phyloP scores from a whole-genome alignment of 2,329 filamentous ascomycete species.

The Calonectria montana region DNA sequence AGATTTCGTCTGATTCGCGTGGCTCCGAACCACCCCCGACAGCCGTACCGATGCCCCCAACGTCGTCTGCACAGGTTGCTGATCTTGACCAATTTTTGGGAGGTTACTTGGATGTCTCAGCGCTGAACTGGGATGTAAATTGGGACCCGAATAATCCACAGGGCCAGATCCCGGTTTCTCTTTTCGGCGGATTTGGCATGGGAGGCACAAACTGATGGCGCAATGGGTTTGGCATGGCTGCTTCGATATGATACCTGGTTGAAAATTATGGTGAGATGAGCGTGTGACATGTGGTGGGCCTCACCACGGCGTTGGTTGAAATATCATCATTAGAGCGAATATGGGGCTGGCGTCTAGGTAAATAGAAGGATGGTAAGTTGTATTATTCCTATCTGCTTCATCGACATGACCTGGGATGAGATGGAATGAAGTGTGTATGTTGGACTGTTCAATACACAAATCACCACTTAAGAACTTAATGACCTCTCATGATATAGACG shows the following conservation, averaged over 20 bases:
- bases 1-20: constrained; percentile 51
- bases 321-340: constrained; percentile 32
- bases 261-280: constrained; percentile 13
- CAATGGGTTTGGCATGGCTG: constrained; percentile 15
- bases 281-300: constrained; percentile 26
- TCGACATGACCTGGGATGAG: constrained; percentile 10
- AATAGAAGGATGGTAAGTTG: constrained; percentile 21
- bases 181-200: constrained; percentile 48
- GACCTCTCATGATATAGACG: background rate
- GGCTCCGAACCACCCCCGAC: constrained; percentile 43
- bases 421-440: background rate
- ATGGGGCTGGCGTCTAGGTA: constrained; percentile 28
- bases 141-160: constrained; percentile 43
- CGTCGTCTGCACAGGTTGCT: constrained; percentile 38
- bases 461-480: constrained; percentile 19
- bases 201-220: constrained; percentile 36
- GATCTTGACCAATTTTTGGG: constrained; percentile 58
- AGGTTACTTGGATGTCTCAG: constrained; percentile 56
- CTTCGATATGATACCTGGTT: constrained; percentile 9
- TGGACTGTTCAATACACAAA: constrained; percentile 12
- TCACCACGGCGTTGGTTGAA: constrained; percentile 38
- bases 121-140: constrained; percentile 61
- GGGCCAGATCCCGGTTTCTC: constrained; percentile 44
- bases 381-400: constrained; percentile 24
- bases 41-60: constrained; percentile 43